Conservation (phyloP, 148 eudicot species). For the Rhododendron griersonianum region DNA sequence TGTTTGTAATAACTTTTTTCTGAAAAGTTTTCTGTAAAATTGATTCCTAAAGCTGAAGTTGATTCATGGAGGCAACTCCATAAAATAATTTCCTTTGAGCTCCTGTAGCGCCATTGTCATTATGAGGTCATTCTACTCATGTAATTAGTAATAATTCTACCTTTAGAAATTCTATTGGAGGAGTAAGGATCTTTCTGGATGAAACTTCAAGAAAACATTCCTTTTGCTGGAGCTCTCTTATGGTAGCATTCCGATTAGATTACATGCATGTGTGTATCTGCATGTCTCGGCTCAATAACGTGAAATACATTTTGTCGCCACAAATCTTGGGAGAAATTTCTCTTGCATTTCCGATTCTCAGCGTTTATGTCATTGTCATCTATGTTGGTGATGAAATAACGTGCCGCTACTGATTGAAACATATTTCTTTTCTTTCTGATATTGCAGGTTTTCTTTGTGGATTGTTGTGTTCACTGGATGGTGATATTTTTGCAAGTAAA, state of each 20-base stretch:
- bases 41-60: not conserved
- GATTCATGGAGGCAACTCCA: not conserved
- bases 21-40: too few species aligned
- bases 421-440: not conserved
- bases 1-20: too few species aligned
- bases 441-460: slow-evolving; percentile 17
- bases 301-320: not conserved
- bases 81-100: not conserved
- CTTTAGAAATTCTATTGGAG: too few species aligned
- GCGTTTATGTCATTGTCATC: not conserved
- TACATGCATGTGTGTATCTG: not conserved
- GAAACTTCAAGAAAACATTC: slow-evolving; percentile 6
- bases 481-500: slow-evolving; percentile 15
- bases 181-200: not conserved
- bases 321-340: not conserved
- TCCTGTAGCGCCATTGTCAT: not conserved
- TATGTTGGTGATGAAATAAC: slow-evolving; percentile 1
- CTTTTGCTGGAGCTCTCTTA: not conserved
- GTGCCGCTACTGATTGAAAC: not conserved
- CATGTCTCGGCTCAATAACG: not conserved
- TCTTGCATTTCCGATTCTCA: not conserved
- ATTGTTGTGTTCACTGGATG: slow-evolving; percentile 6
- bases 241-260: not conserved
- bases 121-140: too few species aligned
- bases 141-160: too few species aligned